Conservation (phyloP, 139 green algal species). For the Tetraselmis striata region DNA sequence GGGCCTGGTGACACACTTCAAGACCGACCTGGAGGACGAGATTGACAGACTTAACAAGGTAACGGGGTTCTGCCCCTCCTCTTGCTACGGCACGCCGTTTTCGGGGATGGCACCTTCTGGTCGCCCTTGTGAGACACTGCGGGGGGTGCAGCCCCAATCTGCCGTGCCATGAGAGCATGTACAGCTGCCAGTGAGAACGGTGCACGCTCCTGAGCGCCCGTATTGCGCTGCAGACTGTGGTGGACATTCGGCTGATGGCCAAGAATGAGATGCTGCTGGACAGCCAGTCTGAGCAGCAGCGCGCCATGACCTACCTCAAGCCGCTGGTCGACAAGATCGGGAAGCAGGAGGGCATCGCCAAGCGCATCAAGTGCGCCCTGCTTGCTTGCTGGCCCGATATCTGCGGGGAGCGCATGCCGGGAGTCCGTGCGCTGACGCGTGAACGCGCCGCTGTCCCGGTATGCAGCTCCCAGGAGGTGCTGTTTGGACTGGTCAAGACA, state of each 20-base stretch:
- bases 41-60: conserved; percentile 7
- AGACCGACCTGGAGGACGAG: conserved; percentile 7
- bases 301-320: conserved; percentile 17
- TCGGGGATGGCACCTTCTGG: too few relatives aligned
- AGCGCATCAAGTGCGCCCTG: conserved; percentile 17
- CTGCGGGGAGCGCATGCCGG: not conserved
- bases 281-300: conserved; percentile 5
- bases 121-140: too few relatives aligned
- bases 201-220: too few relatives aligned
- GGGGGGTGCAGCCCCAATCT: too few relatives aligned
- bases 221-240: too few relatives aligned
- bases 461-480: not conserved
- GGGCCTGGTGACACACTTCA: not conserved
- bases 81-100: too few relatives aligned
- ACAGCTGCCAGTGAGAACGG: too few relatives aligned
- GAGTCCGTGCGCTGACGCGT: not conserved
- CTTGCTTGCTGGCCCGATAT: not conserved
- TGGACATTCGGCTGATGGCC: conserved; percentile 14
- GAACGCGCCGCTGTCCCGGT: too few relatives aligned
- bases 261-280: conserved; percentile 19
- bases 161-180: too few relatives aligned
- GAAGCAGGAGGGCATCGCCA: conserved; percentile 13
- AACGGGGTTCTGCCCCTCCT: too few relatives aligned
- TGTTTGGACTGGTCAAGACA: not conserved
- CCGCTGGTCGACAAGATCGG: conserved; percentile 23